Percentiles rank a stretch among this genome's conserved stretches.
These are phyloP conservation scores for Backusella westeae DNA, from an alignment of 192 early-diverging fungal species.

Conservation along the genomic window DNA sequence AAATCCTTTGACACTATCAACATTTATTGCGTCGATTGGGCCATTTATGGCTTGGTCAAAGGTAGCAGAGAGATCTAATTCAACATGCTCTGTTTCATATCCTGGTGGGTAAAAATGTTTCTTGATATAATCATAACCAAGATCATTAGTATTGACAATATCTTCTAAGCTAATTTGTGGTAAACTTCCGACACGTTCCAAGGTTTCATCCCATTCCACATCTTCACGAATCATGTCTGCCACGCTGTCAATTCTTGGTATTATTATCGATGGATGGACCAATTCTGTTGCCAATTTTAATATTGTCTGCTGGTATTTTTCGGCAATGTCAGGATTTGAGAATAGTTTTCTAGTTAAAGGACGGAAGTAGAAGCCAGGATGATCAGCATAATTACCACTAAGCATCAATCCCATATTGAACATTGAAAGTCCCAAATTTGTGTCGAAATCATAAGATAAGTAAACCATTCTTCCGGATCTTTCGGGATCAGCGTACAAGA, in stretches of 20 bases:
- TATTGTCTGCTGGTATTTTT: not conserved
- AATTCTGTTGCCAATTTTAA: not conserved
- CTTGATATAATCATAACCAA: not conserved
- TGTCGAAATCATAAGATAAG: not conserved
- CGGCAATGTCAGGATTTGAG: not conserved
- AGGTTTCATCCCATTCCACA: slow-evolving; percentile 10
- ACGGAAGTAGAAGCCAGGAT: slow-evolving; percentile 8
- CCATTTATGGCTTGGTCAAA: not conserved
- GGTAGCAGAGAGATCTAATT: not conserved
- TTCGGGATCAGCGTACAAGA: not conserved
- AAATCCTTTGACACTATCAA: not conserved
- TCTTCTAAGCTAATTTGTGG: not conserved
- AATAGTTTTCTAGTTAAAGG: slow-evolving; percentile 6
- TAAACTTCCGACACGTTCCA: not conserved
- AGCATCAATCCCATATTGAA: not conserved
- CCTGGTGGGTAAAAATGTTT: not conserved
- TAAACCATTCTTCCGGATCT: not conserved
- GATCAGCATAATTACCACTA: slow-evolving; percentile 10
- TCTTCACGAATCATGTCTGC: slow-evolving; percentile 8
- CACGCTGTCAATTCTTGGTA: not conserved
- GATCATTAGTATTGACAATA: not conserved
- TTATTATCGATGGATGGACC: not conserved
- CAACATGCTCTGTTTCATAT: not conserved
- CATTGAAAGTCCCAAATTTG: not conserved
- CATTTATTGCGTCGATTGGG: not conserved